Evolutionary conservation across 352 stramenopile genomes (phyloP).

Genomic region (Pythium catenulatum): DNA sequence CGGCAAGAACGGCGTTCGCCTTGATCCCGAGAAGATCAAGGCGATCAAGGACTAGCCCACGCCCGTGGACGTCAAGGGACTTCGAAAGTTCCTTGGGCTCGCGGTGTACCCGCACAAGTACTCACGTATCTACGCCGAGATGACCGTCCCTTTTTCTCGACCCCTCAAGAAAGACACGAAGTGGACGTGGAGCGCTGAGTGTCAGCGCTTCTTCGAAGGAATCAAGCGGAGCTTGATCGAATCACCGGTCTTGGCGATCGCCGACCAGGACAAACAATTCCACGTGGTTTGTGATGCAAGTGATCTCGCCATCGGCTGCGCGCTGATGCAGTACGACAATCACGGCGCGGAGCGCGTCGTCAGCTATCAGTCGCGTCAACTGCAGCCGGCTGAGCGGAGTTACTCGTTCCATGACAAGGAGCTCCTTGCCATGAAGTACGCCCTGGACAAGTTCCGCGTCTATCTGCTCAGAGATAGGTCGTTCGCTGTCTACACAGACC

Average conservation of each 20-base stretch:
- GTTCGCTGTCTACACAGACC: background rate
- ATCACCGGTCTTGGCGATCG: constrained; percentile 8
- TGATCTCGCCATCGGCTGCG: background rate
- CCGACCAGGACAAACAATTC: constrained; percentile 7
- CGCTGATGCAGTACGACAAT: background rate
- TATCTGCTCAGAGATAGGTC: background rate
- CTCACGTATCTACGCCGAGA: constrained; percentile 17
- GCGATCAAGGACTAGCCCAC: constrained; percentile 3
- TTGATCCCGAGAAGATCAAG: constrained; percentile 37
- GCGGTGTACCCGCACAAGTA: constrained; percentile 15
- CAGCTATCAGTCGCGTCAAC: background rate
- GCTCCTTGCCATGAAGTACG: constrained; percentile 19
- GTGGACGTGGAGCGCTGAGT: background rate
- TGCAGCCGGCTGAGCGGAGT: background rate
- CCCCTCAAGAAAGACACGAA: background rate
- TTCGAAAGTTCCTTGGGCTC: constrained; percentile 11
- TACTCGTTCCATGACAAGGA: constrained; percentile 23
- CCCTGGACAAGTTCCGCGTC: background rate
- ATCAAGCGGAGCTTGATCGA: constrained; percentile 11
- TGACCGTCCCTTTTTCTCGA: background rate
- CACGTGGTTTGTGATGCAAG: constrained; percentile 25
- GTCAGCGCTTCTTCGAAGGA: background rate
- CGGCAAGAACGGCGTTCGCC: constrained; percentile 22
- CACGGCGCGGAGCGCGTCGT: background rate
- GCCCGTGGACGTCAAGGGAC: background rate